Percentiles rank a stretch among this genome's conserved stretches.
Conservation (phyloP, 2,329 filamentous ascomycete genomes). For the Pestalotiopsis sp. region DNA sequence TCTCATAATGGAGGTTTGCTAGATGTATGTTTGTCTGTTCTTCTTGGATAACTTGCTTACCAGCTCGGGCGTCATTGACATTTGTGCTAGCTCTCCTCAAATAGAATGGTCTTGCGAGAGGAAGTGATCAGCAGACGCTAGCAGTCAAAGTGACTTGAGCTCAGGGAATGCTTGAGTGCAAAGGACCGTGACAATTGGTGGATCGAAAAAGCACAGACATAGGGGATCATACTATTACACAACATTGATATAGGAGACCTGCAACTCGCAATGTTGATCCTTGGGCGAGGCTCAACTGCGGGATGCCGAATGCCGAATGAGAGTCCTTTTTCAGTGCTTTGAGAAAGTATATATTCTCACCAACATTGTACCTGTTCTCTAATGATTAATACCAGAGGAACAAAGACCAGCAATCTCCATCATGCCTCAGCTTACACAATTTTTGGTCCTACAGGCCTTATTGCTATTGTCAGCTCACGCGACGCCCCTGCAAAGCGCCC, state of each 20-base stretch:
- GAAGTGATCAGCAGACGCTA: neutral
- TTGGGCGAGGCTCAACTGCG: neutral
- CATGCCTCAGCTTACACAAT: neutral
- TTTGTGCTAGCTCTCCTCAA: neutral
- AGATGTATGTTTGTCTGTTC: neutral
- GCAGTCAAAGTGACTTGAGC: neutral
- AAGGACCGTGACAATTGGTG: neutral
- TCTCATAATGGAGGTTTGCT: neutral
- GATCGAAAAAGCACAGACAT: neutral
- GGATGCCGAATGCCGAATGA: neutral
- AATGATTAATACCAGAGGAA: neutral
- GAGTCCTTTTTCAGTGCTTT: neutral
- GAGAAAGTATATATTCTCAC: neutral
- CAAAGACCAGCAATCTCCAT: neutral
- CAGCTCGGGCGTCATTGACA: neutral
- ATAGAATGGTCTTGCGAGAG: neutral
- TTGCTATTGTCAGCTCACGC: neutral
- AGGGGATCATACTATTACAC: neutral
- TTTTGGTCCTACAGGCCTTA: neutral
- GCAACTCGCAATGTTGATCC: neutral
- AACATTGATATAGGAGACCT: neutral
- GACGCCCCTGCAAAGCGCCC: neutral
- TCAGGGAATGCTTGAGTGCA: neutral
- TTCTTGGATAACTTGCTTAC: neutral
- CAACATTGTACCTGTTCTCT: neutral